Evolutionary conservation across 2,329 filamentous ascomycete genomes (phyloP), one percentile per base, ranked within the genome.

Genomic region (Biscogniauxia sp.): DNA sequence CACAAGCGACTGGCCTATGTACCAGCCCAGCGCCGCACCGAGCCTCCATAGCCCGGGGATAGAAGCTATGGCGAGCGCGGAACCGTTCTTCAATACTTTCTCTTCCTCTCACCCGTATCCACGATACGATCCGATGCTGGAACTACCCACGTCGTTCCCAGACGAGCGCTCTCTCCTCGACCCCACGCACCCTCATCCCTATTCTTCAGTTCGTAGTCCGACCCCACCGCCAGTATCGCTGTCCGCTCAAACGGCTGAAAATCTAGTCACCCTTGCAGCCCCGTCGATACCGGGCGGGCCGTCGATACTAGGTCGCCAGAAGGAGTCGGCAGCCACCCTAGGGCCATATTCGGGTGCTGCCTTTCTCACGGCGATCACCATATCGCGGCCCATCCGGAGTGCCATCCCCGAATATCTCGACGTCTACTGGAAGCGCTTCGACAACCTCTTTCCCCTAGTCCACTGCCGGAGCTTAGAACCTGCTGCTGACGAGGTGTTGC

Each of bases 381-480:
- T 80, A 63, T 69, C 73, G 60, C 62, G 71, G 59, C 65, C 74
- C 54, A 72, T 76, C 52, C 76, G 75, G 61, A 77, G 75, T 55
- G 76, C 77, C 50, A 77, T 84, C 53, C 81, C 83, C 51, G 69
- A 70, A 51, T 85, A 85, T 63, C 73, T 85, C 61, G 75, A 81
- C 23, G 72, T 80, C 41, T 85, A 84, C 72, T 85, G 83, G 83
- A 75, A 79, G 55, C 78, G 77, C 61, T 79, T 84, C 54, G 76
- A 84, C 65, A 74, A 75, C 20, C 64, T 76, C 58, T 80, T 79
- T 64, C 82, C 83, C n/a, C 69, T 85, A 25, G 75, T 85, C 25
- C 83, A 86, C 70, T 77, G 76, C 60, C 70, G 73, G 20, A 78
- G 77, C 15, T 78, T 81, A 50, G 78, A 82, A 59, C 74, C 72